phyloP scores from a whole-genome alignment of 345 rosid genomes.

The Balakata baccata region DNA sequence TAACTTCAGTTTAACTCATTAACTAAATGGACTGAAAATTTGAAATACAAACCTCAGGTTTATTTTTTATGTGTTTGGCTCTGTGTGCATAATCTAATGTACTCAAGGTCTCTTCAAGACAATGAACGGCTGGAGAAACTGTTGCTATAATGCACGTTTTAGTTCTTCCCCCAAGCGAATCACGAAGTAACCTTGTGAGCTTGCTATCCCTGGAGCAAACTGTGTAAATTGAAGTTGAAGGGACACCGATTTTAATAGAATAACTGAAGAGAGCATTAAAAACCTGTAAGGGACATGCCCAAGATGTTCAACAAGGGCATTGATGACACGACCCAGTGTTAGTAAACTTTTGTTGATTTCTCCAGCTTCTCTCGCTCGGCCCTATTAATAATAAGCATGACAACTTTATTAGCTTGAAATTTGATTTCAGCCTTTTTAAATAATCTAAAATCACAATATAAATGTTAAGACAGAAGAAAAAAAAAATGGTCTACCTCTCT shows the following conservation, averaged over 20 bases:
- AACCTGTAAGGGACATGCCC: conserved; percentile 96
- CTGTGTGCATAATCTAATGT: conserved; percentile 98
- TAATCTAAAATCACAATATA: background rate
- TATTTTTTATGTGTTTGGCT: conserved; percentile 90
- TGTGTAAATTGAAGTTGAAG: conserved; percentile 12
- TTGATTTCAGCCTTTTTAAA: background rate
- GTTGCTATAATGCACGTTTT: conserved; percentile 99
- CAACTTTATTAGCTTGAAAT: conserved; percentile 15
- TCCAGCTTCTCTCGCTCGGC: conserved; percentile 99
- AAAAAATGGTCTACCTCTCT: conserved; percentile 59
- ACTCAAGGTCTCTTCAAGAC: conserved; percentile 93
- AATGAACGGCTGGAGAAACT: conserved; percentile 99
- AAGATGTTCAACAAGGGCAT: conserved; percentile 98
- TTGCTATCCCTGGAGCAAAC: conserved; percentile 83
- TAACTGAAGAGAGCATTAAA: conserved; percentile 10
- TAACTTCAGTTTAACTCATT: background rate
- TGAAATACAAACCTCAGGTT: conserved; percentile 70
- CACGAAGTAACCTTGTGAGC: conserved; percentile 96
- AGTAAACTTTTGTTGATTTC: conserved; percentile 98
- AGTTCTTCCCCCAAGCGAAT: conserved; percentile 98
- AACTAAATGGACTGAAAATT: background rate
- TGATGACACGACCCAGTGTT: conserved; percentile 92
- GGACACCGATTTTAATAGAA: background rate
- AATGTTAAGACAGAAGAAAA: background rate
- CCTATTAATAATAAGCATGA: conserved; percentile 37